Evolutionary conservation across 1,139 yeast species (phyloP).

Genomic region (Suhomyces yuchorum): DNA sequence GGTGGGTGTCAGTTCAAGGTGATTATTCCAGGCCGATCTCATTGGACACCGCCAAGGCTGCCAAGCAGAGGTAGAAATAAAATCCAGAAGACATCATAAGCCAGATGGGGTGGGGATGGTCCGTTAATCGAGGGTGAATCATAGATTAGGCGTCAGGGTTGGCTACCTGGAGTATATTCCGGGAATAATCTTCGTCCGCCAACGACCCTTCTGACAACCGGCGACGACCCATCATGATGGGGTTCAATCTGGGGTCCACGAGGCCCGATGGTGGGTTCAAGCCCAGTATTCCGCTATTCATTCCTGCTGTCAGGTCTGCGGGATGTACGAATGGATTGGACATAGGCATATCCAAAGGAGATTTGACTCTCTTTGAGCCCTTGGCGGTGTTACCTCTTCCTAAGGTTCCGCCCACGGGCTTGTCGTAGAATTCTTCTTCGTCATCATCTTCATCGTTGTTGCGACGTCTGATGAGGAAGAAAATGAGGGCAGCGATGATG

Average conservation of each 20-base stretch:
- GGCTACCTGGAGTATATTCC: conserved; percentile 73
- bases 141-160: conserved; percentile 53
- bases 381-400: conserved; percentile 36
- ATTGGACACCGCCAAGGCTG: background rate
- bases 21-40: background rate
- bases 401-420: conserved; percentile 25
- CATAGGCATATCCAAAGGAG: conserved; percentile 41
- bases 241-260: conserved; percentile 61
- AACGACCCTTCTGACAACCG: conserved; percentile 73
- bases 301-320: conserved; percentile 44
- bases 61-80: conserved; percentile 9
- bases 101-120: conserved; percentile 1
- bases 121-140: conserved; percentile 1
- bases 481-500: conserved; percentile 44
- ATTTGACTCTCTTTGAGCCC: conserved; percentile 22
- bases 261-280: conserved; percentile 22
- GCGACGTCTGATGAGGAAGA: conserved; percentile 51
- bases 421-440: conserved; percentile 48
- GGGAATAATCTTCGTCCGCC: conserved; percentile 77
- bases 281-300: conserved; percentile 15
- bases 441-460: conserved; percentile 45
- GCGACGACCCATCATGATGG: conserved; percentile 71
- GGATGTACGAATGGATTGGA: conserved; percentile 62
- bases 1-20: background rate
- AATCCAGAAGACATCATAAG: conserved; percentile 4